These are phyloP conservation scores for Canavalia ensiformis DNA, from an alignment of 306 rosid genomes.

Conservation along the genomic window DNA sequence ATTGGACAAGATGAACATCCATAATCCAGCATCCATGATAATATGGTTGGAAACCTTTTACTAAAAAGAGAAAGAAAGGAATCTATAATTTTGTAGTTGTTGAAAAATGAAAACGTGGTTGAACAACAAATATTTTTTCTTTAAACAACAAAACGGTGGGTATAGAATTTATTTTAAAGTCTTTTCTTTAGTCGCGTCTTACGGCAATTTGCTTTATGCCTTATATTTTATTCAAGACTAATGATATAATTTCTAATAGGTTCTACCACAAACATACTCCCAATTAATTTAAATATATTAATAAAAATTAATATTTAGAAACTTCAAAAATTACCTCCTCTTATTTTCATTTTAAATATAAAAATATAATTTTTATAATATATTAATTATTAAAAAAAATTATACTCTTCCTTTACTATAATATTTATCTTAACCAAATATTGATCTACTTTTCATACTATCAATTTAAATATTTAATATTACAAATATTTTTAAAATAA, in stretches of 20 bases:
- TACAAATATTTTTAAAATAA: no score
- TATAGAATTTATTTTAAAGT: background rate
- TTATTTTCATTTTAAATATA: no score
- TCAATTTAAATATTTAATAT: no score
- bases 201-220: background rate
- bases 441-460: no score
- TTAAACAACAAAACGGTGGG: background rate
- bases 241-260: background rate
- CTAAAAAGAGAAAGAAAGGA: background rate
- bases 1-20: constrained; percentile 16
- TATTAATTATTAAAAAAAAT: no score
- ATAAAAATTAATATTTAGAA: no score
- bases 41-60: no score
- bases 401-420: no score
- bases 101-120: background rate
- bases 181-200: background rate
- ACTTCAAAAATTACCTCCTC: background rate
- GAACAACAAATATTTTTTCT: background rate
- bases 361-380: no score
- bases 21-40: background rate
- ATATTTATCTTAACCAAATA: no score
- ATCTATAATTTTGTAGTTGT: background rate
- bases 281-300: background rate
- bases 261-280: background rate
- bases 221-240: constrained; percentile 9